Evolutionary conservation across 768 basidiomycete species (phyloP), one percentile per base, ranked within the genome.

Genomic region (Termitomyces sp.): DNA sequence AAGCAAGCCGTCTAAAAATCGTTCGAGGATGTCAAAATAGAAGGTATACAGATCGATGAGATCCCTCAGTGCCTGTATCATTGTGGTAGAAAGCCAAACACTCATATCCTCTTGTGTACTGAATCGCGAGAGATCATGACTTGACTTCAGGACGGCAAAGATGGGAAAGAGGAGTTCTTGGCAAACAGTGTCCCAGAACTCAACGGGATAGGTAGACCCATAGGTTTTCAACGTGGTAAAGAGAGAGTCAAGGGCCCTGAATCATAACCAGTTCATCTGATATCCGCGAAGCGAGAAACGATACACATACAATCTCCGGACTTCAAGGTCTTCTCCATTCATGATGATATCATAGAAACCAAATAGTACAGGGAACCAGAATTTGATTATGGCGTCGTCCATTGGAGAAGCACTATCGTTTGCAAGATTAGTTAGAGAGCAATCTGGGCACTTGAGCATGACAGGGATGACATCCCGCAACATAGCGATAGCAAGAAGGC

Each of bases 311-410:
- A 98, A 72, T 68, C 95, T 84, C 65, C 97, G 86, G 54, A 99
- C 95, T 82, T 99, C 97, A 30, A 99, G 76, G 68, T 99, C 97
- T 71, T 98, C 97, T 18, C 94, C 97, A 61, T 97, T 98, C 96
- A 99, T 98, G 70, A 99, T 96, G 56, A 99, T 96, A 71, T 98
- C 97, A 73, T 95, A 98, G 77, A 98, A 98, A n/a, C 91, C 90
- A 68, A 98, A 96, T 39, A 98, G 78, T 2, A 93, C 86, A 0
- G 97, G 97, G 77, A 91, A 95, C 97, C 97, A 99, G 72, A 88
- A 98, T 65, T 87, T 89, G 73, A 98, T 89, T 91, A 95, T 95
- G 31, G 84, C 85, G 61, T 97, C 96, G 59, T 91, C 89, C 65
- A 78, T 78, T 0, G 76, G 70, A 51, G 72, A 69, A 42, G 74